phyloP scores from a whole-genome alignment of 257 asterid genomes.

The Henckelia pumila region DNA sequence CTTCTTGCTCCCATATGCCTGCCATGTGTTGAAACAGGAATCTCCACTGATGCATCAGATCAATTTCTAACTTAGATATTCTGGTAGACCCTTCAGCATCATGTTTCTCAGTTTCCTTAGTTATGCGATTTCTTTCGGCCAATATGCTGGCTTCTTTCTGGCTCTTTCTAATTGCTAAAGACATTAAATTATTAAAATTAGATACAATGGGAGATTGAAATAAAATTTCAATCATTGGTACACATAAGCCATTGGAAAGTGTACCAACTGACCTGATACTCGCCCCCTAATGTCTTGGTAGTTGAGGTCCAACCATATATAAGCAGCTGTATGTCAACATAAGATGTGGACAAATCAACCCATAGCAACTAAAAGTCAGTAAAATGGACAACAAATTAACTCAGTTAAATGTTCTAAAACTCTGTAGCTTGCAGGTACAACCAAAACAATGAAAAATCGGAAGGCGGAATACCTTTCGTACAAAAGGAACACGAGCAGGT shows the following conservation, averaged over 20 bases:
- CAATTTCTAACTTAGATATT: constrained; percentile 35
- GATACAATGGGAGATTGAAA: neutral
- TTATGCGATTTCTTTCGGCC: constrained; percentile 51
- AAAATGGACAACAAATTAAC: neutral
- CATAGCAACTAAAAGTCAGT: constrained; percentile 4
- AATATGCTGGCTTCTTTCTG: constrained; percentile 72
- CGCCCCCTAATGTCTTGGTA: constrained; percentile 79
- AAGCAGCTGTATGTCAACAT: constrained; percentile 53
- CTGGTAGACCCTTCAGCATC: constrained; percentile 23
- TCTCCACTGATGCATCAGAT: constrained; percentile 47
- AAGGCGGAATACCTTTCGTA: constrained; percentile 55
- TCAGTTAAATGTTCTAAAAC: constrained; percentile 1
- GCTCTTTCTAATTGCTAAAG: constrained; percentile 59
- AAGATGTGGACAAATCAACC: constrained; percentile 26
- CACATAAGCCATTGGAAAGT: neutral
- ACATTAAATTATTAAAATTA: constrained; percentile 4
- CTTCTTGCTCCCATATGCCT: constrained; percentile 35
- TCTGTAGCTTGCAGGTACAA: constrained; percentile 12
- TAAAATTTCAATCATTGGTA: neutral
- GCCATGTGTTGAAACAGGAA: constrained; percentile 49
- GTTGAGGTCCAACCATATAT: constrained; percentile 81
- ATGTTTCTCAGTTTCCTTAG: constrained; percentile 29
- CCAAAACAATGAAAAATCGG: too few species aligned
- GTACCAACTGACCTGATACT: constrained; percentile 49
- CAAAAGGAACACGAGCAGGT: constrained; percentile 79